phyloP scores from a whole-genome alignment of 495 filamentous ascomycete species.

The Immersiella caudata region DNA sequence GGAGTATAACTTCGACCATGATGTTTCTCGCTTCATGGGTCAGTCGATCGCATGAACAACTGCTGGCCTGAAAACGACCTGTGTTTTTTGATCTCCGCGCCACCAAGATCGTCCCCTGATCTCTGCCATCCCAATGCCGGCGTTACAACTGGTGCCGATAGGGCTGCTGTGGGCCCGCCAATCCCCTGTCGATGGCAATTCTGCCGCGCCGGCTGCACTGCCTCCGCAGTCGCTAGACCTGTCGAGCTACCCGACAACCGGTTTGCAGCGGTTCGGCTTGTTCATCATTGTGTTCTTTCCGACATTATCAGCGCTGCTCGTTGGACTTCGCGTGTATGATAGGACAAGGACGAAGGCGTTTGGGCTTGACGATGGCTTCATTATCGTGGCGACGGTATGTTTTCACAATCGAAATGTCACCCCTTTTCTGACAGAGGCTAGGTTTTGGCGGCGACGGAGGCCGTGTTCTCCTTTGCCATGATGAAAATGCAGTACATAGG shows the following conservation, averaged over 20 bases:
- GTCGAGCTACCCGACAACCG: constrained; percentile 31
- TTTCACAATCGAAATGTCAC: neutral
- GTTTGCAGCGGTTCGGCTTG: constrained; percentile 34
- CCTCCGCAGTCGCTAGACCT: neutral
- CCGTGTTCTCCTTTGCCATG: constrained; percentile 24
- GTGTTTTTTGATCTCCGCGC: neutral
- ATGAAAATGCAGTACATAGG: constrained; percentile 23
- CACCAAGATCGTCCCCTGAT: neutral
- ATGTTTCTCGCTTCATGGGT: neutral
- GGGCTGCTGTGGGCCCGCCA: neutral
- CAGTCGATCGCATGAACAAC: neutral
- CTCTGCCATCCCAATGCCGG: neutral
- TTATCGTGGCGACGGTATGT: constrained; percentile 16
- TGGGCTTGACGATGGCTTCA: constrained; percentile 18
- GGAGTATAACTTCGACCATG: too few species aligned
- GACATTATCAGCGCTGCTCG: constrained; percentile 26
- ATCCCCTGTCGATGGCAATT: neutral
- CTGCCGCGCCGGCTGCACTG: neutral
- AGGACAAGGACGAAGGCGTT: constrained; percentile 31
- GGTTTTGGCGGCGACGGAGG: constrained; percentile 19
- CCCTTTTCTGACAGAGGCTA: neutral
- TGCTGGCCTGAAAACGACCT: neutral
- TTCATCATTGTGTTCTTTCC: constrained; percentile 38
- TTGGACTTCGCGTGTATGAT: constrained; percentile 34
- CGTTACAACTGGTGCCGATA: neutral